These are phyloP conservation scores for Phtheirospermum japonicum DNA, from an alignment of 257 asterid genomes.

Conservation along the genomic window DNA sequence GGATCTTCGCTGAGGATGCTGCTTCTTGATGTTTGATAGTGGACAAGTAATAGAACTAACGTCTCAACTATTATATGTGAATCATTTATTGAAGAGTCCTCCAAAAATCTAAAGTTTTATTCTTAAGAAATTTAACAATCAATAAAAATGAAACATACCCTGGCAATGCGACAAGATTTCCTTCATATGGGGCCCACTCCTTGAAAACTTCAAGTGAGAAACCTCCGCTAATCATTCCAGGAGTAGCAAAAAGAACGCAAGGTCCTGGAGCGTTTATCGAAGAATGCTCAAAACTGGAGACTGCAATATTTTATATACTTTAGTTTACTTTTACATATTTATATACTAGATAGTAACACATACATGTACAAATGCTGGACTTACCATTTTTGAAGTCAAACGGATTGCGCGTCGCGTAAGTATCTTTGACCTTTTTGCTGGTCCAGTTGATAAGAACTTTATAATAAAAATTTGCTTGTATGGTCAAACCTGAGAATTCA, in stretches of 20 bases:
- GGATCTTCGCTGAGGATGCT: too few species aligned
- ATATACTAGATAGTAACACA: background rate
- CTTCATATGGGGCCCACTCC: too few species aligned
- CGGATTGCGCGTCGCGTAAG: slow-evolving; percentile 72
- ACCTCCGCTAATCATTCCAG: too few species aligned
- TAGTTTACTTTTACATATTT: slow-evolving; percentile 5
- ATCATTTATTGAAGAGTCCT: too few species aligned
- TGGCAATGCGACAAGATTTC: slow-evolving; percentile 78
- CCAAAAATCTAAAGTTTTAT: too few species aligned
- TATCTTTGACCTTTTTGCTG: slow-evolving; percentile 93
- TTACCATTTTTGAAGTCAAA: slow-evolving; percentile 88
- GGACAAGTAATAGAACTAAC: background rate
- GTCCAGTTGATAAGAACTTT: too few species aligned
- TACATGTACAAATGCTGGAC: too few species aligned
- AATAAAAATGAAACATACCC: slow-evolving; percentile 49
- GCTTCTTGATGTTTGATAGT: too few species aligned
- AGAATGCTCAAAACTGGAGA: slow-evolving; percentile 73
- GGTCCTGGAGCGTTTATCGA: slow-evolving; percentile 84
- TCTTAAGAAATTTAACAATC: background rate
- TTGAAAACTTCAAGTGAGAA: too few species aligned
- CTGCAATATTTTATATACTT: slow-evolving; percentile 46
- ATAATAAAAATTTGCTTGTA: slow-evolving; percentile 82
- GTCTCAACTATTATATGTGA: too few species aligned
- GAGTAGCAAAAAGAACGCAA: slow-evolving; percentile 93
- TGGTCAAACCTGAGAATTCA: slow-evolving; percentile 73